Evolutionary conservation across 2,329 filamentous ascomycete species (phyloP), one percentile per base, ranked within the genome.

Genomic region (Lecanicillium sp.): DNA sequence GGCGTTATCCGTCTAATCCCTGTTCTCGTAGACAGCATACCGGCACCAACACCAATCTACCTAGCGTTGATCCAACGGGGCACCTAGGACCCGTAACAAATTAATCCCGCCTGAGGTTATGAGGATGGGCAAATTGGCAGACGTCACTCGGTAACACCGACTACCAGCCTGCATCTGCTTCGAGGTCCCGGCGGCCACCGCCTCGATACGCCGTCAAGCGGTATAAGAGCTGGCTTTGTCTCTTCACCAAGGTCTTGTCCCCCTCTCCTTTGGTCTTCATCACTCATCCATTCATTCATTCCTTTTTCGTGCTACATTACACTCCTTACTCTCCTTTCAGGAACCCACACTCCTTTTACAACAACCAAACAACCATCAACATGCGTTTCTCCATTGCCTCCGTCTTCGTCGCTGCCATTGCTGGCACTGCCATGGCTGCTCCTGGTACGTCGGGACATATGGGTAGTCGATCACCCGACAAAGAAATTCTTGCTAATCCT

Each of bases 371-470:
- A 14, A 29, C 29, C 17, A 19, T 29, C 39, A 49, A 44, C 3
- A 51, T 51, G 47, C 48, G 45, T 37, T 49, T 47, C 46, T 43
- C 44, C 31, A 31, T 41, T 36, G 20, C 42, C 42, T 32, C 43
- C 40, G 17, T 44, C 42, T 22, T 48, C 27, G 14, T 39, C 13
- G 29, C 36, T 25, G 47, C 42, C 34, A 31, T 46, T 18, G 38
- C 44, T 17, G 48, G 46, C 41, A 29, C 36, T n/a, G 46, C 44
- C 29, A 13, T 41, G 17, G 44, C 42, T 25, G 46, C 42, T 11
- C 45, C 47, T 31, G 15, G 39, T 27, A 19, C 30, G 29, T 13
- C 7, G n/a, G 9, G 13, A 28, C 25, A 28, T 8, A 9, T 28
- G 25, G 25, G 25, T 8, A 13, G 25, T 28, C 29, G 5, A 7